These are phyloP conservation scores for Colletotrichum phormii DNA, from an alignment of 2,329 filamentous ascomycete species.

Conservation along the genomic window DNA sequence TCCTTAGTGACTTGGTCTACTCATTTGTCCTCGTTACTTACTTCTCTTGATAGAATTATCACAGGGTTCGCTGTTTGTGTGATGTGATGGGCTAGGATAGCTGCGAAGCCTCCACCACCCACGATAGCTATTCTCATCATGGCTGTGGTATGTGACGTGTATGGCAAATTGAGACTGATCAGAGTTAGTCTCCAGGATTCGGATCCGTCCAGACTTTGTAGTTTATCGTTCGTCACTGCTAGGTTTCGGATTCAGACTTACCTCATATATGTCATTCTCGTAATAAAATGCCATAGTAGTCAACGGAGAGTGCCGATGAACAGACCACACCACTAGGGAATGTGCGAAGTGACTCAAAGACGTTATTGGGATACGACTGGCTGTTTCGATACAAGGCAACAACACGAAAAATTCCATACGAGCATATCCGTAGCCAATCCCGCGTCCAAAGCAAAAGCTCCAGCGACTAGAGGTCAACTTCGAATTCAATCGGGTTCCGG, in stretches of 20 bases:
- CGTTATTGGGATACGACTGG: conserved; percentile 7
- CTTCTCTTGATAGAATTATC: conserved; percentile 75
- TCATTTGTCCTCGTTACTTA: conserved; percentile 48
- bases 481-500: neutral
- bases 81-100: conserved; percentile 64
- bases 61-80: conserved; percentile 74
- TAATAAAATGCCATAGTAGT: neutral
- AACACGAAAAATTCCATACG: neutral
- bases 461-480: neutral
- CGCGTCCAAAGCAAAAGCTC: neutral
- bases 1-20: neutral
- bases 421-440: conserved; percentile 3
- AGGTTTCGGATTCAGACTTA: neutral
- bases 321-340: conserved; percentile 13
- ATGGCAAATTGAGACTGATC: neutral
- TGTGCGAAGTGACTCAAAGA: conserved; percentile 15
- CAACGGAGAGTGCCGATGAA: neutral
- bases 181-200: neutral
- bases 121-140: conserved; percentile 64
- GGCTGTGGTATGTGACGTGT: neutral
- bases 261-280: neutral
- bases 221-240: neutral
- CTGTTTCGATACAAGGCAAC: conserved; percentile 11
- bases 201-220: neutral
- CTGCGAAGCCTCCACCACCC: conserved; percentile 58